A percentile compares a stretch with the other conserved stretches of the same genome.
Conservation (phyloP, 257 asterid genomes). For the Gentiana straminea region DNA sequence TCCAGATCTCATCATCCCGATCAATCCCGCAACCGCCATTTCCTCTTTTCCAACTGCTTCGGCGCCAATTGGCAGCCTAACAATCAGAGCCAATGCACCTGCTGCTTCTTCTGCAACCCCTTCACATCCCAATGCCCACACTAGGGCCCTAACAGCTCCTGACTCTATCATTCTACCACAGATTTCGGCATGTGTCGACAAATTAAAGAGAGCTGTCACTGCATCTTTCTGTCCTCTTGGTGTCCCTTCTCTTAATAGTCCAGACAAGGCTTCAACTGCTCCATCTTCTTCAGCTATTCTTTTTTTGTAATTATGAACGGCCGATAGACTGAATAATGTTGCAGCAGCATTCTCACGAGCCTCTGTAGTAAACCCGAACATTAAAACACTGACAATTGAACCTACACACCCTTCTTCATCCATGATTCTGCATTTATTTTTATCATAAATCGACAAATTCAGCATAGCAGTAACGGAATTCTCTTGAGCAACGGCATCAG, state of each 20-base stretch:
- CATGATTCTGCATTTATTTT: conserved; percentile 64
- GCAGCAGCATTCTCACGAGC: conserved; percentile 96
- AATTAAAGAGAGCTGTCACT: conserved; percentile 71
- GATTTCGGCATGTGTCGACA: conserved; percentile 68
- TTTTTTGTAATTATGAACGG: conserved; percentile 78
- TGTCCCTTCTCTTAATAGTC: conserved; percentile 57
- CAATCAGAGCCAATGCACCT: conserved; percentile 74
- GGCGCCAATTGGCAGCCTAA: conserved; percentile 69
- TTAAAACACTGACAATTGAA: conserved; percentile 55
- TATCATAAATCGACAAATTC: conserved; percentile 74
- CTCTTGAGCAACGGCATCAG: conserved; percentile 70
- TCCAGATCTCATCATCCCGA: conserved; percentile 77
- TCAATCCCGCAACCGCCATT: conserved; percentile 43
- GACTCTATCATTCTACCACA: conserved; percentile 64
- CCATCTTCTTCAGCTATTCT: conserved; percentile 63
- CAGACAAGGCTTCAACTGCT: conserved; percentile 63
- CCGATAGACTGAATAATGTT: conserved; percentile 83
- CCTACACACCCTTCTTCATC: conserved; percentile 70
- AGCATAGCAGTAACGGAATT: conserved; percentile 86
- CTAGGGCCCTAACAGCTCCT: conserved; percentile 57
- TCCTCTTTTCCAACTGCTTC: conserved; percentile 67
- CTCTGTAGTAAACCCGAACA: conserved; percentile 61
- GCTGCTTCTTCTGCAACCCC: conserved; percentile 84
- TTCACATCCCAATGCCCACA: conserved; percentile 51
- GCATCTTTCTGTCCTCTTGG: conserved; percentile 86